Percentiles rank a stretch among this genome's conserved stretches.
phyloP scores from a whole-genome alignment of 345 rosid species.

The Clarkia xantiana region DNA sequence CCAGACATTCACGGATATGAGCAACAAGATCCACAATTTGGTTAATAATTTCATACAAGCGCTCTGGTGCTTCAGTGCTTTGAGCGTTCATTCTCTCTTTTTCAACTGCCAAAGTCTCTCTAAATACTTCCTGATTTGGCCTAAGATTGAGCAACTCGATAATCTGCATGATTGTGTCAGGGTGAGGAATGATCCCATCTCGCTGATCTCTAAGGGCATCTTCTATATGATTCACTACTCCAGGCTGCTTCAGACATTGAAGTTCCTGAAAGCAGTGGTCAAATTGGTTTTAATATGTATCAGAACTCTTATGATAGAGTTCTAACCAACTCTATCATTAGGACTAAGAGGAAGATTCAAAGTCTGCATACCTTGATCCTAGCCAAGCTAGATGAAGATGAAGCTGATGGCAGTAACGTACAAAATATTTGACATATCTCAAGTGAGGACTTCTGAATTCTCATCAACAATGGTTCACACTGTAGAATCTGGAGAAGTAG shows the following conservation, averaged over 20 bases:
- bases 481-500: conserved; percentile 36
- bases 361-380: conserved; percentile 39
- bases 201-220: conserved; percentile 33
- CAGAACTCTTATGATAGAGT: no score
- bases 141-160: conserved; percentile 42
- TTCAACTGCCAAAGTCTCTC: conserved; percentile 72
- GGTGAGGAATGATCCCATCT: conserved; percentile 32
- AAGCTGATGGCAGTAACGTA: conserved; percentile 32
- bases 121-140: conserved; percentile 53
- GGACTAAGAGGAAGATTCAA: no score
- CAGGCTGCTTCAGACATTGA: conserved; percentile 32
- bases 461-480: conserved; percentile 35
- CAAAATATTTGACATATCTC: conserved; percentile 43
- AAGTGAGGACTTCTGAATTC: conserved; percentile 45
- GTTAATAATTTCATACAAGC: conserved; percentile 26
- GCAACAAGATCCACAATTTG: conserved; percentile 42
- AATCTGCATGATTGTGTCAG: conserved; percentile 33
- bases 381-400: conserved; percentile 29
- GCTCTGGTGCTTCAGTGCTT: conserved; percentile 19
- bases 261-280: conserved; percentile 52
- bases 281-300: background rate
- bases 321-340: no score
- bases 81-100: conserved; percentile 47
- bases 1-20: conserved; percentile 53
- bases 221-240: conserved; percentile 29